A percentile compares a stretch with the other conserved stretches of the same genome.
Evolutionary conservation across 208 protist genomes (phyloP).

Genomic region (Leishmania turanica): DNA sequence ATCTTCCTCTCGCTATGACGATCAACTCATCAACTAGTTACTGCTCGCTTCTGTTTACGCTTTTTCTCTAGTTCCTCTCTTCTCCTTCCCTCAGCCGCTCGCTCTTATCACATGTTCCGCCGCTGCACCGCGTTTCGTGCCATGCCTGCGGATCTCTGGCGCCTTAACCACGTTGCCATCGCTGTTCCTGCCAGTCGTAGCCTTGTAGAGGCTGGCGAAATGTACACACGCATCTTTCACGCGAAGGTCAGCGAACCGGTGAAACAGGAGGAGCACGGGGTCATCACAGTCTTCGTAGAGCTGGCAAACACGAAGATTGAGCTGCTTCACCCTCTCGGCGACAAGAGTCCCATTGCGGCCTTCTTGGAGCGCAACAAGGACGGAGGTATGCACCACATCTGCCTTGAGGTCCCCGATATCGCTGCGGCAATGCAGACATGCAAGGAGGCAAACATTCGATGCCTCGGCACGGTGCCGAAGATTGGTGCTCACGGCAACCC

Average conservation of each 20-base stretch:
- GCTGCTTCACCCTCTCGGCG: conserved; percentile 90
- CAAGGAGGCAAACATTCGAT: conserved; percentile 61
- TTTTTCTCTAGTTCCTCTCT: not conserved
- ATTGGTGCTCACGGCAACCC: conserved; percentile 95
- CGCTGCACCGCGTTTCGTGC: conserved; percentile 21
- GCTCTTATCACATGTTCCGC: conserved; percentile 19
- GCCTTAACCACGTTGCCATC: conserved; percentile 95
- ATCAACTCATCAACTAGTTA: not conserved
- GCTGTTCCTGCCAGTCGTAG: conserved; percentile 79
- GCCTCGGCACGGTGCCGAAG: conserved; percentile 86
- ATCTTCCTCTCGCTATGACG: too few relatives aligned
- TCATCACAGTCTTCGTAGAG: conserved; percentile 93
- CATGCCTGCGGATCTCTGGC: conserved; percentile 54
- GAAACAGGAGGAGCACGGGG: conserved; percentile 87
- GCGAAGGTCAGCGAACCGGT: conserved; percentile 83
- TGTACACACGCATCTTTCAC: conserved; percentile 83
- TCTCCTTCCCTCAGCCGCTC: not conserved
- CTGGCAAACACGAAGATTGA: conserved; percentile 93
- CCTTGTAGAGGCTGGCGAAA: conserved; percentile 46
- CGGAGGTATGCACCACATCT: conserved; percentile 95
- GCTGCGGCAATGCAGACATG: conserved; percentile 57
- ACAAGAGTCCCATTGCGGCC: conserved; percentile 87
- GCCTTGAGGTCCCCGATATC: conserved; percentile 87
- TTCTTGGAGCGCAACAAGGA: conserved; percentile 91
- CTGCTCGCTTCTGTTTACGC: not conserved